These are phyloP conservation scores for Aspergillus cavernicola DNA, from an alignment of 495 filamentous ascomycete genomes.

Conservation along the genomic window DNA sequence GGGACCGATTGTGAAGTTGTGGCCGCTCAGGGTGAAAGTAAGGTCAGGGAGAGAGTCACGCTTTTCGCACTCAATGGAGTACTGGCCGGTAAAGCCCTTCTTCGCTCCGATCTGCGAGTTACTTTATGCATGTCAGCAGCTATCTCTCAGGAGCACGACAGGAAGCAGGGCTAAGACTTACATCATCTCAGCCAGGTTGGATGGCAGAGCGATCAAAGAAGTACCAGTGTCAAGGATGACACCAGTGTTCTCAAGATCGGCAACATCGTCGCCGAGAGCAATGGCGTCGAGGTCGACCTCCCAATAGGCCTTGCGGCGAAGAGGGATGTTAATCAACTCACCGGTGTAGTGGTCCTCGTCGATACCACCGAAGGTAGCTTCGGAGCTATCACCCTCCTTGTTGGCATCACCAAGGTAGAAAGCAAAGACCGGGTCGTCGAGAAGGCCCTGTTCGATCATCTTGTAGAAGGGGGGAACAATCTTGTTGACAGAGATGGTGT, in stretches of 20 bases:
- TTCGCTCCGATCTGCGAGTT: conserved; percentile 98
- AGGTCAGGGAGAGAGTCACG: conserved; percentile 81
- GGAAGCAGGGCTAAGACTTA: conserved; percentile 39
- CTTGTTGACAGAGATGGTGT: conserved; percentile 92
- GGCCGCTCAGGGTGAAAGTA: conserved; percentile 78
- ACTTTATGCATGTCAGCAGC: conserved; percentile 32
- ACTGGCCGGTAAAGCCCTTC: conserved; percentile 95
- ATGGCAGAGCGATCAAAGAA: conserved; percentile 93
- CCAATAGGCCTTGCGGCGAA: conserved; percentile 99
- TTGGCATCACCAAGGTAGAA: conserved; percentile 87
- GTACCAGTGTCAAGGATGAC: conserved; percentile 98
- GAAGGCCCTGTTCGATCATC: conserved; percentile 80
- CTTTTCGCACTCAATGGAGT: conserved; percentile 83
- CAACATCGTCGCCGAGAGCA: conserved; percentile 75
- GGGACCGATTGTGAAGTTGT: conserved; percentile 85
- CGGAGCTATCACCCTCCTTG: conserved; percentile 72
- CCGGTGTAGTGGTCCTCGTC: conserved; percentile 84
- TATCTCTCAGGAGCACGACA: too few species aligned
- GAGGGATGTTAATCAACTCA: conserved; percentile 85
- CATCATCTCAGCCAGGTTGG: conserved; percentile 89
- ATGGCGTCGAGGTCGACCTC: conserved; percentile 95
- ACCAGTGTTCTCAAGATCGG: conserved; percentile 89
- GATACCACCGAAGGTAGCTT: conserved; percentile 88
- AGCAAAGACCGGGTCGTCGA: conserved; percentile 92
- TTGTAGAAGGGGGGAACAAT: conserved; percentile 96